These are phyloP conservation scores for Linderina pennispora DNA, from an alignment of 192 early-diverging fungal species.

Conservation along the genomic window DNA sequence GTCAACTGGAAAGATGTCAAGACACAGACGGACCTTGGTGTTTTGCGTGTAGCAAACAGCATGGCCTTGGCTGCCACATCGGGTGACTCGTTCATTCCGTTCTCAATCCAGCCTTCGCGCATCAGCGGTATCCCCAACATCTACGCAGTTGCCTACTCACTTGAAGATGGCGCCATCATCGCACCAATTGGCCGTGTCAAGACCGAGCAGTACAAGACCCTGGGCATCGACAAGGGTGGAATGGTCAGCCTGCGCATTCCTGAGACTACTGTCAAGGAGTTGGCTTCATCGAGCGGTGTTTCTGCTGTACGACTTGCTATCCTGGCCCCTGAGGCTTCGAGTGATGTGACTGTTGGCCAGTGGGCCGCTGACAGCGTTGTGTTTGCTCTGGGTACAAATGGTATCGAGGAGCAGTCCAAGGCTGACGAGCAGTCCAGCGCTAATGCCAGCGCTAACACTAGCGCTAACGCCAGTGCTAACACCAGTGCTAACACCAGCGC, in stretches of 20 bases:
- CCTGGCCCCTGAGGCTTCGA: conserved; percentile 1
- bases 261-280: neutral
- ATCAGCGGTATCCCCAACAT: neutral
- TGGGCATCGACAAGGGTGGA: conserved; percentile 9
- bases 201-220: neutral
- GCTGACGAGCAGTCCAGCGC: too few species aligned
- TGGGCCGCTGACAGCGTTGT: conserved; percentile 6
- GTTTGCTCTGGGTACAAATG: conserved; percentile 1
- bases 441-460: too few species aligned
- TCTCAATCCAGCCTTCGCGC: conserved; percentile 7
- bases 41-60: neutral
- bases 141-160: conserved; percentile 10
- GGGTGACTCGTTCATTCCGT: conserved; percentile 7
- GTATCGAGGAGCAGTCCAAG: too few species aligned
- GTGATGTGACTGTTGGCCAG: neutral
- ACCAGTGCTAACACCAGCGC: too few species aligned
- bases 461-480: too few species aligned
- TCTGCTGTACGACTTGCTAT: conserved; percentile 7
- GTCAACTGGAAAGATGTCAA: conserved; percentile 2
- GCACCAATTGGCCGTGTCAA: conserved; percentile 5
- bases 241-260: conserved; percentile 18
- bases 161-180: neutral
- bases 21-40: conserved; percentile 2
- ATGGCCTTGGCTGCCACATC: conserved; percentile 1
- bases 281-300: neutral